A percentile compares a stretch with the other conserved stretches of the same genome.
These are phyloP conservation scores for Sistotremastrum niveocremeum DNA, from an alignment of 768 basidiomycete genomes.

Conservation along the genomic window DNA sequence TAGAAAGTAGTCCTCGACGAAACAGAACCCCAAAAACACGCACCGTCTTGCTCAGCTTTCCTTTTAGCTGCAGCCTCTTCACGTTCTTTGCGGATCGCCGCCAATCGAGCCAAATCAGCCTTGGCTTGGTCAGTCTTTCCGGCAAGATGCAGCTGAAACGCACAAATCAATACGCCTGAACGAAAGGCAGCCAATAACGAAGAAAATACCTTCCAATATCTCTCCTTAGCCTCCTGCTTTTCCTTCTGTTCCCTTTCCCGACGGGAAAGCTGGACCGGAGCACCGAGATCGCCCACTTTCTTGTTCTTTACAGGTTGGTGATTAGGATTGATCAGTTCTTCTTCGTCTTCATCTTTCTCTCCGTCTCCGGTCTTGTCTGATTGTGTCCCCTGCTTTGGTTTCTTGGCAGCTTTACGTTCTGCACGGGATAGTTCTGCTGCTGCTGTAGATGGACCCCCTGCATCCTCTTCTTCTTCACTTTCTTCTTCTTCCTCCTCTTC, in stretches of 20 bases:
- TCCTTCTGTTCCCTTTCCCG: slow-evolving; percentile 79
- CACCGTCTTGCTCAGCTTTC: slow-evolving; percentile 81
- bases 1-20: neutral
- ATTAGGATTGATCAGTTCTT: slow-evolving; percentile 68
- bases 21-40: slow-evolving; percentile 8
- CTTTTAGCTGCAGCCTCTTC: slow-evolving; percentile 80
- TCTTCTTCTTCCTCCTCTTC: slow-evolving; percentile 35
- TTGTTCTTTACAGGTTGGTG: slow-evolving; percentile 52
- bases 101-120: slow-evolving; percentile 73
- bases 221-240: slow-evolving; percentile 78
- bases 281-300: slow-evolving; percentile 61
- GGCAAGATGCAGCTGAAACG: slow-evolving; percentile 43
- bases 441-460: slow-evolving; percentile 15
- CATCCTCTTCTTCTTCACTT: slow-evolving; percentile 23
- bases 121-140: slow-evolving; percentile 91
- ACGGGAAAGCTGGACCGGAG: slow-evolving; percentile 47
- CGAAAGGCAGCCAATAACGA: neutral
- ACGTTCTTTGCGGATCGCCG: slow-evolving; percentile 76
- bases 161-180: neutral
- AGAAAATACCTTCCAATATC: slow-evolving; percentile 65
- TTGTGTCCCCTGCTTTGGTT: slow-evolving; percentile 36
- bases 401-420: slow-evolving; percentile 72
- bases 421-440: slow-evolving; percentile 47
- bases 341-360: slow-evolving; percentile 48
- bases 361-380: slow-evolving; percentile 19